Percentiles rank a stretch among this genome's conserved stretches.
These are phyloP conservation scores for Wolfiporia cocos DNA, from an alignment of 1,284 basidiomycete genomes.

Conservation along the genomic window DNA sequence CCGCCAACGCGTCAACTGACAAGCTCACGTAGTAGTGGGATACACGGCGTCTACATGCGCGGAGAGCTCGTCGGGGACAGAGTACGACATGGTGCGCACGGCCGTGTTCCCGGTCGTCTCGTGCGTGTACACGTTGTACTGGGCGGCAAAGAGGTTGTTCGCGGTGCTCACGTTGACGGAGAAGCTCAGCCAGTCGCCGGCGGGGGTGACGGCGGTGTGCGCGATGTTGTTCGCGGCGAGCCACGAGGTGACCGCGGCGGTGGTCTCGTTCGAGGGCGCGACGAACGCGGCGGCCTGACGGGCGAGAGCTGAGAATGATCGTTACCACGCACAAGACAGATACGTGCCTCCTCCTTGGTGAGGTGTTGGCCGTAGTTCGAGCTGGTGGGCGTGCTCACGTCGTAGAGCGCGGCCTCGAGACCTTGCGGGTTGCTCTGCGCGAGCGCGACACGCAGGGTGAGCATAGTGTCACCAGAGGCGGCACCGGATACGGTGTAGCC, in stretches of 20 bases:
- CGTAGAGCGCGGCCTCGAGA: constrained; percentile 29
- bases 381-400: constrained; percentile 29
- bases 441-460: constrained; percentile 30
- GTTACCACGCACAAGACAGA: no score
- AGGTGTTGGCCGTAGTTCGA: constrained; percentile 28
- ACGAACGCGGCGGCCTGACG: constrained; percentile 28
- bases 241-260: constrained; percentile 28
- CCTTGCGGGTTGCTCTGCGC: constrained; percentile 28
- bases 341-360: constrained; percentile 27
- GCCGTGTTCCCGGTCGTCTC: constrained; percentile 19
- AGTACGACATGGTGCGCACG: constrained; percentile 32
- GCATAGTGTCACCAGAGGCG: constrained; percentile 20
- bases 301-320: background rate
- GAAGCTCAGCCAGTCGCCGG: constrained; percentile 34
- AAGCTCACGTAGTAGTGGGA: constrained; percentile 25
- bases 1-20: background rate
- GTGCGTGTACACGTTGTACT: constrained; percentile 31
- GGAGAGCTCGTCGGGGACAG: constrained; percentile 27
- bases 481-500: constrained; percentile 25
- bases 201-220: constrained; percentile 23
- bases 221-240: constrained; percentile 26
- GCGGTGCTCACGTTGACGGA: constrained; percentile 28
- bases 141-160: constrained; percentile 27
- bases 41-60: constrained; percentile 30
- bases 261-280: constrained; percentile 25